Evolutionary conservation across 1,284 basidiomycete species (phyloP), one percentile per base, ranked within the genome.

Genomic region (Boletus mariae): DNA sequence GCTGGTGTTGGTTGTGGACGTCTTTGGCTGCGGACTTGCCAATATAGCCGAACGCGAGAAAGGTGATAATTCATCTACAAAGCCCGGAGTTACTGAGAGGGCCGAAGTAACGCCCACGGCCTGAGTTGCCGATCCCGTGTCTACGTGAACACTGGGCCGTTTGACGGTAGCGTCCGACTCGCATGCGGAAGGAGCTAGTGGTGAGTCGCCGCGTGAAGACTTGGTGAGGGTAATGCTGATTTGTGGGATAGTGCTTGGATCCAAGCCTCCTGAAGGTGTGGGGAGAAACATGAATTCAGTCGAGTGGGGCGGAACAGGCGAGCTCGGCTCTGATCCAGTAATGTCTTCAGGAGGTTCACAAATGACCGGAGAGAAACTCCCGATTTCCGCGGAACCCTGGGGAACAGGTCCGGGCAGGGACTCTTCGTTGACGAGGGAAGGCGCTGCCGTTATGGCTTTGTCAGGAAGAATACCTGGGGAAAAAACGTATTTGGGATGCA

Each of bases 271-370:
- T 20, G 47, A 49, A 34, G 23, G 49, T 52, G 59, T 57, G 51
- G 57, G 29, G 60, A 55, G 43, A 44, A 34, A 45, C 52, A 54
- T 50, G 53, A 55, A 34, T 53, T 48, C 54, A 35, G 53, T 57
- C 42, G 17, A 53, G 49, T 55, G 54, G 41, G n/a, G 49, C 47
- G 51, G 56, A 52, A 56, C 45, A 40, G 54, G 48, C 5, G 49
- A 45, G 48, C 56, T 61, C 29, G 57, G 53, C 34, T 57, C 57
- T 41, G 53, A 55, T 54, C 55, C 61, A 47, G 48, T 45, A 45
- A 68, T 59, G 48, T 68, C 65, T 46, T 66, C 67, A 47, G 67
- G 64, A 49, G 64, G 61, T 51, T 66, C 65, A 52, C 67, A 66
- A 49, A 66, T 61, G 37, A 66, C 47, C 45, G 64, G 62, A 31